These are phyloP conservation scores for Kwoniella mangroviensis DNA, from an alignment of 768 basidiomycete species.

Conservation along the genomic window DNA sequence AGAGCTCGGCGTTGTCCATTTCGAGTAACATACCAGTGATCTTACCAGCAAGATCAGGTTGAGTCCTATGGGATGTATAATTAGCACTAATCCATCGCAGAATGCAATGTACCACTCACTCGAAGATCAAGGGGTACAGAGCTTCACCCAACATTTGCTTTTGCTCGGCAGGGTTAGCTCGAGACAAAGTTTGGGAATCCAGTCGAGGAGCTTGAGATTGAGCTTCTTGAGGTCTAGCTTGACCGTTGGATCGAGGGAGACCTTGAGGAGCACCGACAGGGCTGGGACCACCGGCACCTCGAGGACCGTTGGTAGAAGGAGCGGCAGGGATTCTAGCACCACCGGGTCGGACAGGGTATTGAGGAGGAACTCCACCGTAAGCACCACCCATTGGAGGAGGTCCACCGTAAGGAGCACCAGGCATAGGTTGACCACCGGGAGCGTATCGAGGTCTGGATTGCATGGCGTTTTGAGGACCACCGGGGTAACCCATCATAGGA, in stretches of 20 bases:
- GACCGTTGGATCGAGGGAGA: conserved; percentile 57
- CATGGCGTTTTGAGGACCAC: conserved; percentile 68
- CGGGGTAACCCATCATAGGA: conserved; percentile 67
- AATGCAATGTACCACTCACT: conserved; percentile 62
- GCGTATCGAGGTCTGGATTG: conserved; percentile 65
- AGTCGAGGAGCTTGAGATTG: conserved; percentile 59
- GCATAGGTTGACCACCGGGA: conserved; percentile 72
- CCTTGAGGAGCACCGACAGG: conserved; percentile 58
- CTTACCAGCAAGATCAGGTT: conserved; percentile 95
- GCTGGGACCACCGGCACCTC: conserved; percentile 59
- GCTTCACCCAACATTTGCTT: conserved; percentile 99
- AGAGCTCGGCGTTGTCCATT: conserved; percentile 95
- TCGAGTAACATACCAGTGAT: conserved; percentile 98
- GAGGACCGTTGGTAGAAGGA: conserved; percentile 61
- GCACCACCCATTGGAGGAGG: conserved; percentile 39
- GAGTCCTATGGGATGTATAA: conserved; percentile 62
- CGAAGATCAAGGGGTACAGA: conserved; percentile 86
- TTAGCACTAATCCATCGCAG: not conserved
- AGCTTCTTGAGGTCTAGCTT: conserved; percentile 53
- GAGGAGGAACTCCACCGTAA: conserved; percentile 36
- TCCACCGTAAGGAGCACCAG: conserved; percentile 58
- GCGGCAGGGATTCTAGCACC: conserved; percentile 64
- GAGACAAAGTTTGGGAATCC: conserved; percentile 68
- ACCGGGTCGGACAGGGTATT: conserved; percentile 43
- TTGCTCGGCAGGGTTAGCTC: conserved; percentile 76